Evolutionary conservation across 164 flowering plant genomes (phyloP).

Genomic region (Dillenia suffruticosa): DNA sequence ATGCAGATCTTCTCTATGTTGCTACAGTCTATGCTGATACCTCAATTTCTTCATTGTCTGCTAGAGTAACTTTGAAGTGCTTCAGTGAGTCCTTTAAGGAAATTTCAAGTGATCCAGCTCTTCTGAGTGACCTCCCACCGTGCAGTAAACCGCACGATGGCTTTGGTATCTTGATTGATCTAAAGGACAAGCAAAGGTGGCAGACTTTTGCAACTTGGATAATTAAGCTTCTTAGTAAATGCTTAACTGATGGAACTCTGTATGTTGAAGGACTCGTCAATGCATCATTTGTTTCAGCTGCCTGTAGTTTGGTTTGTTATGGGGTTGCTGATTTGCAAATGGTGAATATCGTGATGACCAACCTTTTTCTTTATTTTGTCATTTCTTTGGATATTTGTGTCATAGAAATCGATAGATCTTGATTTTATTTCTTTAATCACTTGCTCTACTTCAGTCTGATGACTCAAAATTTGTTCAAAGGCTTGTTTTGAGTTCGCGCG

Average conservation of each 20-base stretch:
- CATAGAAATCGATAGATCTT: too few species aligned
- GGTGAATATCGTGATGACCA: slow-evolving; percentile 39
- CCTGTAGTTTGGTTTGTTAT: slow-evolving; percentile 68
- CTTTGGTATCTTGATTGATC: slow-evolving; percentile 61
- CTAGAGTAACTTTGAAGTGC: slow-evolving; percentile 53
- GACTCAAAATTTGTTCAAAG: slow-evolving; percentile 43
- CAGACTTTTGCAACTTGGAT: slow-evolving; percentile 77
- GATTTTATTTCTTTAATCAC: background rate
- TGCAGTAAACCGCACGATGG: slow-evolving; percentile 62
- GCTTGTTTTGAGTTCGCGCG: slow-evolving; percentile 93
- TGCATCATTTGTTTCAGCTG: slow-evolving; percentile 53
- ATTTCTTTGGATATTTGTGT: slow-evolving; percentile 2
- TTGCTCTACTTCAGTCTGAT: slow-evolving; percentile 16
- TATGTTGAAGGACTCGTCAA: slow-evolving; percentile 80
- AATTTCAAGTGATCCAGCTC: slow-evolving; percentile 34
- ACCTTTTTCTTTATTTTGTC: slow-evolving; percentile 2
- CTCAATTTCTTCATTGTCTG: slow-evolving; percentile 24
- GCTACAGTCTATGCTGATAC: slow-evolving; percentile 40
- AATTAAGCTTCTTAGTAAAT: slow-evolving; percentile 71
- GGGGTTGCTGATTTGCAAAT: slow-evolving; percentile 87
- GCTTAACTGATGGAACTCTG: slow-evolving; percentile 83
- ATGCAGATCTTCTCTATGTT: slow-evolving; percentile 59
- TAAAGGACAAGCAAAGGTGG: slow-evolving; percentile 66
- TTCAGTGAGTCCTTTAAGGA: slow-evolving; percentile 56
- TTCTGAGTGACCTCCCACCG: slow-evolving; percentile 59